Conservation (phyloP, 1,284 basidiomycete species). For the Ceratobasidium sp. region DNA sequence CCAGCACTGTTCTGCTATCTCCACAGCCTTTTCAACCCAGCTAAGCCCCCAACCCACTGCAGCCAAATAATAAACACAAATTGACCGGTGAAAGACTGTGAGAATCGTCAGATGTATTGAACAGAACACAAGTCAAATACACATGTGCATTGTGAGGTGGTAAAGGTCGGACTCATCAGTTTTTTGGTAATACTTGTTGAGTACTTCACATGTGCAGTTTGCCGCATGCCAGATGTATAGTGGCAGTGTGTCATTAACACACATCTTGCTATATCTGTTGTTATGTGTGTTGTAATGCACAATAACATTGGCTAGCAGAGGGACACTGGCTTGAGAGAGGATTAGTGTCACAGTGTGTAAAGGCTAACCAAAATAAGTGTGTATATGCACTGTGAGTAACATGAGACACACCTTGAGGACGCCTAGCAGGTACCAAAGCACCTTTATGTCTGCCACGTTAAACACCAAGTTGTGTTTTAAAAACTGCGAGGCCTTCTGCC, state of each 20-base stretch:
- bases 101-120: not conserved
- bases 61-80: no score
- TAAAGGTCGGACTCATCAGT: not conserved
- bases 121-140: not conserved
- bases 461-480: no score
- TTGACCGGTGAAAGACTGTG: no score
- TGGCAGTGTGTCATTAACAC: not conserved
- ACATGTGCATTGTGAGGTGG: not conserved
- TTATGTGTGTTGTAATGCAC: conserved; percentile 9
- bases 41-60: not conserved
- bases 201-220: not conserved
- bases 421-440: no score
- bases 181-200: conserved; percentile 13
- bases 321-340: not conserved
- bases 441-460: no score
- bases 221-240: not conserved
- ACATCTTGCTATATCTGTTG: not conserved
- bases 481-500: no score
- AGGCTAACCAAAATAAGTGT: no score
- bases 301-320: not conserved
- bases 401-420: no score
- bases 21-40: not conserved
- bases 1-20: not conserved
- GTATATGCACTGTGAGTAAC: no score
- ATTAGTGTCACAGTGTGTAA: no score